Percentiles rank a stretch among this genome's conserved stretches.
phyloP scores from a whole-genome alignment of 495 filamentous ascomycete species.

The Neurospora sublineolata region DNA sequence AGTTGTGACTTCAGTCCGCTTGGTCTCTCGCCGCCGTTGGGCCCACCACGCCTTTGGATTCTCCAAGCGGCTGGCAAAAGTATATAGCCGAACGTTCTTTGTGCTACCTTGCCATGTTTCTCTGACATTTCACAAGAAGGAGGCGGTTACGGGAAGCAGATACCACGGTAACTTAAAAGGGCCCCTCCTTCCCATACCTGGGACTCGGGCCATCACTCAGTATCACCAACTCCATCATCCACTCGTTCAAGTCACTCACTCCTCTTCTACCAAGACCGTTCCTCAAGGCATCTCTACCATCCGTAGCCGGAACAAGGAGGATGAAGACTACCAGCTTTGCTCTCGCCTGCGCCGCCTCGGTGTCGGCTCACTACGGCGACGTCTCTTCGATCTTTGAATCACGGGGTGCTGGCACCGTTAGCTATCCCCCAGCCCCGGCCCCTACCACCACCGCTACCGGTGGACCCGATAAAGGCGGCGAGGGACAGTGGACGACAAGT shows the following conservation, averaged over 20 bases:
- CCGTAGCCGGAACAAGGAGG: neutral
- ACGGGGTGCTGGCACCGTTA: neutral
- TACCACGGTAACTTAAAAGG: slow-evolving; percentile 2
- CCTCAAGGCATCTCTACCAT: neutral
- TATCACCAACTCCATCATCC: slow-evolving; percentile 17
- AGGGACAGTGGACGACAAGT: slow-evolving; percentile 20
- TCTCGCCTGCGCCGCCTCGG: slow-evolving; percentile 19
- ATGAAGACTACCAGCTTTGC: slow-evolving; percentile 18
- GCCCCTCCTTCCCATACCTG: neutral
- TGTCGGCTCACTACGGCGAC: slow-evolving; percentile 10
- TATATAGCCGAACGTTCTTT: neutral
- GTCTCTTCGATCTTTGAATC: neutral
- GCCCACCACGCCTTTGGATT: neutral
- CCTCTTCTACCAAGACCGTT: neutral
- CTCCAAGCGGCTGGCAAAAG: neutral
- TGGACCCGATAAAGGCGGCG: slow-evolving; percentile 1
- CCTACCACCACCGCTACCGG: neutral
- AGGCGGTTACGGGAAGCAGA: neutral
- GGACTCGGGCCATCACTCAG: neutral
- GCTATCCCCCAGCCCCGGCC: slow-evolving; percentile 7
- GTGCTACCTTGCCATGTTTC: slow-evolving; percentile 3
- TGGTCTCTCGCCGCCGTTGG: neutral
- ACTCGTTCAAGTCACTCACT: slow-evolving; percentile 19
- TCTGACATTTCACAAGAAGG: neutral
- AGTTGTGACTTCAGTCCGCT: neutral